Base-by-base conservation (phyloP, 495 filamentous ascomycete genomes). In the Aspergillus ellipticus region DNA sequence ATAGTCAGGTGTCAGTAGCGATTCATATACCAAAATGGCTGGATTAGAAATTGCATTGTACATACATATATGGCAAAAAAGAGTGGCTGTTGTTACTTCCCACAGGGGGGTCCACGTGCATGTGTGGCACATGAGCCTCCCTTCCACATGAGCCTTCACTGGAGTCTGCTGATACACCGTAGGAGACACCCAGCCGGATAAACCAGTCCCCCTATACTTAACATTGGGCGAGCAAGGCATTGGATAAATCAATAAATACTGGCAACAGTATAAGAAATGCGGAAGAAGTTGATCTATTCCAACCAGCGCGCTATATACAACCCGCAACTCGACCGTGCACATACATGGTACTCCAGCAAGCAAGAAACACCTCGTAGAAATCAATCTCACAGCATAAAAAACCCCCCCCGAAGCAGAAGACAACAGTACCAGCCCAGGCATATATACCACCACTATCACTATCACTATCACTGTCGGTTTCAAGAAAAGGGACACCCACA, bases 251-350 rank as follows among this genome's bases (percentile, higher is more conserved):
- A 52, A 28, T n/a, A 56, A n/a, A 31, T 22, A n/a, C n/a, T n/a
- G 9, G 24, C 8, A 49, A 31, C 22, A 4, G 0, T n/a, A 49
- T 29, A 49, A 42, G n/a, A 49, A 37, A 21, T 39, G 17, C 31
- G 39, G 7, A 17, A 41, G 7, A 37, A 5, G n/a, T 45, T 49
- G n/a, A n/a, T n/a, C 39, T 54, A 41, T 59, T 35, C 9, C 15
- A 54, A 49, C 33, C 35, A 54, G 51, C 51, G 51, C 51, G 49
- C 29, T 59, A 59, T 59, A 46, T 59, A 59, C 56, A 54, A 17
- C 22, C 50, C 37, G 15, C 29, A 48, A 52, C 10, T 41, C 13
- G 41, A 37, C 28, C 17, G 47, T 31, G 26, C 15, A 13, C 47
- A 49, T n/a, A 17, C 13, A n/a, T 5, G 4, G 35, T 15, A 39